phyloP scores from a whole-genome alignment of 352 stramenopile genomes.

The Globisporangium mamillatum region DNA sequence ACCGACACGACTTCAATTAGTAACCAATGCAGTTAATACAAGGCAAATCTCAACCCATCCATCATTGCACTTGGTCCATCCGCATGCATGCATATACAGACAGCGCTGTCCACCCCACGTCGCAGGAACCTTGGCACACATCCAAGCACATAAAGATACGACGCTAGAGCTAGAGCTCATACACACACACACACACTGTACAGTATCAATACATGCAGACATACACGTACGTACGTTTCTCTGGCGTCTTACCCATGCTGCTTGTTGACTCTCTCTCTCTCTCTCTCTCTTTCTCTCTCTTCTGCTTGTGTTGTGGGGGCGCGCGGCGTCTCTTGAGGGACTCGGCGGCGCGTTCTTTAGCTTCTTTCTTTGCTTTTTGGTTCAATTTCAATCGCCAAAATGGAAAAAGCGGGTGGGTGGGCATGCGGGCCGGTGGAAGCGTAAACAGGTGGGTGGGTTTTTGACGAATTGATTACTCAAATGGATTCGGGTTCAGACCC shows the following conservation, averaged over 20 bases:
- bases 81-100: neutral
- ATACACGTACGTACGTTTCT: conserved; percentile 26
- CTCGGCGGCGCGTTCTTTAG: neutral
- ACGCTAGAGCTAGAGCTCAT: neutral
- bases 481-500: neutral
- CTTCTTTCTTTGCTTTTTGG: neutral
- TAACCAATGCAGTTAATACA: neutral
- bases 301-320: neutral
- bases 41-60: neutral
- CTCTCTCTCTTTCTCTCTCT: neutral
- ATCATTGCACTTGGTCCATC: neutral
- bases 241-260: conserved; percentile 50
- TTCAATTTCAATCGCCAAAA: neutral
- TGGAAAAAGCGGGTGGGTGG: neutral
- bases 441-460: neutral
- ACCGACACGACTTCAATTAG: neutral
- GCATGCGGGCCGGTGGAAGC: neutral
- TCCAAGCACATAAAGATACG: neutral
- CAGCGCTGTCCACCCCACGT: neutral
- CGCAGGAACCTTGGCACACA: neutral
- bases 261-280: neutral
- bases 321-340: conserved; percentile 15
- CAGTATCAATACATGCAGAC: neutral
- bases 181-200: neutral
- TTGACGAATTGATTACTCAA: neutral